Evolutionary conservation across 2,329 filamentous ascomycete species (phyloP), one percentile per base, ranked within the genome.

Genomic region (Cladosporium sp.): DNA sequence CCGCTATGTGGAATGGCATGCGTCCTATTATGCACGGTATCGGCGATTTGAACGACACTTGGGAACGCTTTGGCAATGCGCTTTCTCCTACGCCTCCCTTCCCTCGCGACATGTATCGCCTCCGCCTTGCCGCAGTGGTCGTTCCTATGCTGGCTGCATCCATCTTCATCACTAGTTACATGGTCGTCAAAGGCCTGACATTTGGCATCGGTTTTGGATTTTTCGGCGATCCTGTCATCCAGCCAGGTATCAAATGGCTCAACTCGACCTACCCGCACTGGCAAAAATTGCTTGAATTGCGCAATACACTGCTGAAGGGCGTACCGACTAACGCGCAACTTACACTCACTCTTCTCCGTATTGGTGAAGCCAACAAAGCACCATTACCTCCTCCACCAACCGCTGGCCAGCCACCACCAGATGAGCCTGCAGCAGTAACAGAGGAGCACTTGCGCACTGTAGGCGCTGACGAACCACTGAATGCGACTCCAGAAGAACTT

Each of bases 261-360:
- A 87, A 89, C 71, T 75, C 74, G 14, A 79, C 78, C 45, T 80
- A 86, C 64, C 89, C 89, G 0, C 77, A 86, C 64, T 94, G 90
- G 90, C 81, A 89, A 67, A 89, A 88, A 65, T 77, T 90, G 6
- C 77, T 93, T 15, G 86, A 92, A 66, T 74, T 91, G 11, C 82
- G 88, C 60, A 91, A 91, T 63, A 90, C 88, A 0, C 71, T 94
- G 1, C 83, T 96, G 52, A 90, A 88, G 69, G 89, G 90, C 2
- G 86, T 94, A 0, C 91, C 91, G 0, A 96, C 90, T 1, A 94
- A 95, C 69, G 89, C 90, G 3, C 91, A 96, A 69, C 82, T 95
- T 17, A 86, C 90, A 0, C 77, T 95, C 28, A 95, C 90, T 0
- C 80, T 95, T 1, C 83, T 95, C 11, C 88, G 91, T 5, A 85